Percentiles rank a stretch among this genome's conserved stretches.
Conservation (phyloP, 257 asterid genomes). For the Gentiana straminea region DNA sequence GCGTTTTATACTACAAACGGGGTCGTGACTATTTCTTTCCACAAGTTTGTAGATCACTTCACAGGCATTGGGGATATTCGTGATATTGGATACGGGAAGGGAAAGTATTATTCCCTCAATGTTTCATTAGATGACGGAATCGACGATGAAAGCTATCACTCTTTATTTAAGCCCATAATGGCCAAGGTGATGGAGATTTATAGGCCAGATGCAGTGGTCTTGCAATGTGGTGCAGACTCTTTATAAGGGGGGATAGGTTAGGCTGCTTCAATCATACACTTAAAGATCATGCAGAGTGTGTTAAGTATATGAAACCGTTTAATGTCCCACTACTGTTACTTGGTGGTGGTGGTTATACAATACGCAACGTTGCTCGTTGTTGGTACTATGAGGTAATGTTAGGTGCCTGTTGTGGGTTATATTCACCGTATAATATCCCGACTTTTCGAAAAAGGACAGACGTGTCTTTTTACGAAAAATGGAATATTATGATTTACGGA, state of each 20-base stretch:
- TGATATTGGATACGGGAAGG: slow-evolving; percentile 26
- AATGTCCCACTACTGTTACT: slow-evolving; percentile 28
- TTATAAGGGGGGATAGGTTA: slow-evolving; percentile 33
- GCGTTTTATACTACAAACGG: slow-evolving; percentile 35
- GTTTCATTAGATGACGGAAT: slow-evolving; percentile 38
- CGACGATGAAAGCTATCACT: slow-evolving; percentile 34
- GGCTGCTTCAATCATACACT: slow-evolving; percentile 36
- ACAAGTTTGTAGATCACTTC: slow-evolving; percentile 36
- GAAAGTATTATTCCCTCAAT: slow-evolving; percentile 32
- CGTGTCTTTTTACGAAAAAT: too few species aligned
- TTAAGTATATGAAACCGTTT: slow-evolving; percentile 31
- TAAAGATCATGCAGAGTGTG: slow-evolving; percentile 35
- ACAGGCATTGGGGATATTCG: slow-evolving; percentile 33
- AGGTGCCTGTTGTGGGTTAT: background rate
- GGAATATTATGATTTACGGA: too few species aligned
- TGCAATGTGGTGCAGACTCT: slow-evolving; percentile 38
- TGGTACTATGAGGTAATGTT: slow-evolving; percentile 35
- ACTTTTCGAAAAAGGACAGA: too few species aligned
- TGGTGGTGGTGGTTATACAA: slow-evolving; percentile 39
- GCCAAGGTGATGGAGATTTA: slow-evolving; percentile 34
- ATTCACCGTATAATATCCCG: too few species aligned
- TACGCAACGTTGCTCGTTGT: slow-evolving; percentile 36
- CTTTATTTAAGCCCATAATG: slow-evolving; percentile 33
- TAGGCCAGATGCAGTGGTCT: slow-evolving; percentile 35
- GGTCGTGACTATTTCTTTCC: slow-evolving; percentile 40